Conservation (phyloP, 371 early-diverging fungal genomes). For the Thermomucor indicae-seudaticae region DNA sequence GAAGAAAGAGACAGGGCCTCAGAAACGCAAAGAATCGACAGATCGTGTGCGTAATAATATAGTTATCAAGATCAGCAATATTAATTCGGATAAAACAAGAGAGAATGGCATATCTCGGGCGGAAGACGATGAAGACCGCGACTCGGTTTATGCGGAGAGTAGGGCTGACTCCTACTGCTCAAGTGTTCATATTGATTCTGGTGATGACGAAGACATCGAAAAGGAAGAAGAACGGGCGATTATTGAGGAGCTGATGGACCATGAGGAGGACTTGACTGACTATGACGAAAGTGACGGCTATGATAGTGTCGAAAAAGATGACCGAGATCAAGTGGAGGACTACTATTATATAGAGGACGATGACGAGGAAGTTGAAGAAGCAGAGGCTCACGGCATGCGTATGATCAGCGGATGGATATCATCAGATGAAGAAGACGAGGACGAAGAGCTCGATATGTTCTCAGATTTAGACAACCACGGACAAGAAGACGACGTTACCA, state of each 20-base stretch:
- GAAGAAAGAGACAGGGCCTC: no score
- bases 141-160: constrained; percentile 14
- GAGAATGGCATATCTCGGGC: no score
- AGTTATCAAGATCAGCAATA: no score
- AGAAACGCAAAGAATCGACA: no score
- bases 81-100: not conserved
- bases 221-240: constrained; percentile 34
- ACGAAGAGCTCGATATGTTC: constrained; percentile 7
- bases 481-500: constrained; percentile 1
- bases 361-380: constrained; percentile 19
- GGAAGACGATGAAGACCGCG: constrained; percentile 8
- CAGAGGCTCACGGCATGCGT: constrained; percentile 5
- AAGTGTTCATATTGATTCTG: constrained; percentile 39
- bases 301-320: constrained; percentile 11
- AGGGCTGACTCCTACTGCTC: constrained; percentile 15
- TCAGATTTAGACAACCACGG: no score
- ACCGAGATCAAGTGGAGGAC: constrained; percentile 14
- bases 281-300: constrained; percentile 23
- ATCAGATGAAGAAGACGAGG: constrained; percentile 34
- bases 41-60: no score
- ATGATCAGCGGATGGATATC: constrained; percentile 25
- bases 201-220: constrained; percentile 42
- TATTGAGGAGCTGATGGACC: constrained; percentile 25
- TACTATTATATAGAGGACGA: constrained; percentile 29
- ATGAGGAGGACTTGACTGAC: constrained; percentile 7